A percentile compares a stretch with the other conserved stretches of the same genome.
Conservation (phyloP, 208 protist genomes). For the Phytomonas sp. region DNA sequence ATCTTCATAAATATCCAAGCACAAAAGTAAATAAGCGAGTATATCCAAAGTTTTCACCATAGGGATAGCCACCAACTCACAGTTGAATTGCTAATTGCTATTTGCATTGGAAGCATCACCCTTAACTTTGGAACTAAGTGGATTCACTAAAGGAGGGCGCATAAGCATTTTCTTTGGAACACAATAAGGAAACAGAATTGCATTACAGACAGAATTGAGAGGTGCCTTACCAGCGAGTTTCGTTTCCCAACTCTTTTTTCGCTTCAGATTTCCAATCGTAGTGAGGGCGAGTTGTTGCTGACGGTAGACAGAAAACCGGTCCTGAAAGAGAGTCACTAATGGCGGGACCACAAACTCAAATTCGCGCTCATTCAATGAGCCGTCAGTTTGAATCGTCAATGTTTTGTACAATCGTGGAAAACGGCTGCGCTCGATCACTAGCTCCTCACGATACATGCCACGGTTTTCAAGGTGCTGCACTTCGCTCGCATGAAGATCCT, state of each 20-base stretch:
- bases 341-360: constrained; percentile 85
- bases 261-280: constrained; percentile 72
- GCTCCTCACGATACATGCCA: constrained; percentile 86
- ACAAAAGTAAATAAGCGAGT: background rate
- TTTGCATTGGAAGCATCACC: background rate
- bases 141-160: constrained; percentile 46
- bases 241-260: constrained; percentile 65
- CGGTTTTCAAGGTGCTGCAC: constrained; percentile 88
- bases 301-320: constrained; percentile 65
- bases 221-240: constrained; percentile 30
- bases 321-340: constrained; percentile 73
- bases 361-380: constrained; percentile 80
- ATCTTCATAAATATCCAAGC: background rate
- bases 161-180: constrained; percentile 67
- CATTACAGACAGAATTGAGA: constrained; percentile 70
- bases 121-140: constrained; percentile 35
- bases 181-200: constrained; percentile 80
- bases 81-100: constrained; percentile 6
- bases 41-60: background rate
- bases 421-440: constrained; percentile 74
- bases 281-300: constrained; percentile 76
- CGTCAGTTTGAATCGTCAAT: constrained; percentile 79
- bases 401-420: constrained; percentile 79
- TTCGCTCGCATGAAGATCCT: constrained; percentile 76
- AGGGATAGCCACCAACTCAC: background rate